Percentiles rank a stretch among this genome's conserved stretches.
Conservation (phyloP, 306 rosid species). For the Arachis stenosperma region DNA sequence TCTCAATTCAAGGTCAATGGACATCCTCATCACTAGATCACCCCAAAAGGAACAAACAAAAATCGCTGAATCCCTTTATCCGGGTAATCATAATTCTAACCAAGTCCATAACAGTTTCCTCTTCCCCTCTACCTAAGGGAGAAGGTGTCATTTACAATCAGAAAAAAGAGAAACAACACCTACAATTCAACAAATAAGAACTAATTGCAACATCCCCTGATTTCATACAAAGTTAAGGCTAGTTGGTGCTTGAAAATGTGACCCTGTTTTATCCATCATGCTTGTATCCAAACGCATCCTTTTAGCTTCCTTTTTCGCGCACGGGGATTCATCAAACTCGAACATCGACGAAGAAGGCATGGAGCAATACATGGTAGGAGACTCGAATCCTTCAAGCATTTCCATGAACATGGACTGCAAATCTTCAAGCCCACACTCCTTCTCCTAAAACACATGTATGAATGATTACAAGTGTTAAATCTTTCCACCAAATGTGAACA, state of each 20-base stretch:
- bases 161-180: background rate
- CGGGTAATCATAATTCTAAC: background rate
- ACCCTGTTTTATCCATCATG: constrained; percentile 17
- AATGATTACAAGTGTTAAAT: background rate
- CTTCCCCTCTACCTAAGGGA: background rate
- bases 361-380: constrained; percentile 43
- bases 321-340: constrained; percentile 39
- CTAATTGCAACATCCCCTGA: constrained; percentile 33
- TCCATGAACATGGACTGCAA: constrained; percentile 65
- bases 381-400: constrained; percentile 65
- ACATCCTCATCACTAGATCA: background rate
- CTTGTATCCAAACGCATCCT: constrained; percentile 48
- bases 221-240: constrained; percentile 30
- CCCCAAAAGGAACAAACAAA: background rate
- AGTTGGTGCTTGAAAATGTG: constrained; percentile 27
- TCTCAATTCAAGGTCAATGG: background rate
- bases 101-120: background rate
- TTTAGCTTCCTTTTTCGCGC: constrained; percentile 48
- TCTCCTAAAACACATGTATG: constrained; percentile 32
- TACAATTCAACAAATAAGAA: background rate
- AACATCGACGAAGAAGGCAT: constrained; percentile 2
- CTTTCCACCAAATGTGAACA: background rate
- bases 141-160: background rate
- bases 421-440: constrained; percentile 61
- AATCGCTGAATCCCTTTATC: background rate